Evolutionary conservation across 2,329 filamentous ascomycete species (phyloP).

Genomic region (Aspergillus ochraceoroseus): DNA sequence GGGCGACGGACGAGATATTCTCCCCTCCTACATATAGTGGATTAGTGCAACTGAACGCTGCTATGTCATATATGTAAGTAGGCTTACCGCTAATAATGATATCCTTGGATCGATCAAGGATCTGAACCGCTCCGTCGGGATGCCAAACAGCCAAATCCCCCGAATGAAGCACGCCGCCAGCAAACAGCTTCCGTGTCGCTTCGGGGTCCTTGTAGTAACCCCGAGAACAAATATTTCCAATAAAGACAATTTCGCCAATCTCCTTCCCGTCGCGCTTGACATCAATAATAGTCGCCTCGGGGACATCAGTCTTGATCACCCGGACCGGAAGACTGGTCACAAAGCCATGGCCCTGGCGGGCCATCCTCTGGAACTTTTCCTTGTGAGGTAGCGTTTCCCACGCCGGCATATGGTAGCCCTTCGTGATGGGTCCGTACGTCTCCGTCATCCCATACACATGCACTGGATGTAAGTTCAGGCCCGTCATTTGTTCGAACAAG

Average conservation of each 20-base stretch:
- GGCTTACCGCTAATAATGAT: slow-evolving; percentile 87
- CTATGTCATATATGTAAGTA: not conserved
- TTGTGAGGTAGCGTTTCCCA: slow-evolving; percentile 72
- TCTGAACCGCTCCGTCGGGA: slow-evolving; percentile 82
- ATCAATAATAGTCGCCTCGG: slow-evolving; percentile 61
- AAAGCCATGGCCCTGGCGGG: slow-evolving; percentile 88
- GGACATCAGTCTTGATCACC: slow-evolving; percentile 72
- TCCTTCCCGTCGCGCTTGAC: slow-evolving; percentile 67
- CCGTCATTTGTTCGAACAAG: slow-evolving; percentile 88
- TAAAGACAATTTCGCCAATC: slow-evolving; percentile 79
- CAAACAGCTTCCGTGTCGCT: slow-evolving; percentile 81
- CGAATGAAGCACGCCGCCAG: slow-evolving; percentile 78
- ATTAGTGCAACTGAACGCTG: not conserved
- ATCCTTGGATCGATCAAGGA: slow-evolving; percentile 90
- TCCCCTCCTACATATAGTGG: slow-evolving; percentile 64
- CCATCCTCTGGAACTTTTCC: slow-evolving; percentile 85
- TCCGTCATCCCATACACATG: slow-evolving; percentile 87
- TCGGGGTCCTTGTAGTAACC: slow-evolving; percentile 88
- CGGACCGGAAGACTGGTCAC: slow-evolving; percentile 74
- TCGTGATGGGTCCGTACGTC: slow-evolving; percentile 94
- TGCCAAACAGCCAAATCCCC: slow-evolving; percentile 94
- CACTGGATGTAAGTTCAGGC: slow-evolving; percentile 79
- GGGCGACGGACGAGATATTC: slow-evolving; percentile 90
- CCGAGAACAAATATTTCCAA: slow-evolving; percentile 85
- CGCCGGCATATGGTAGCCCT: slow-evolving; percentile 77